These are phyloP conservation scores for Clonostachys rosea DNA, from an alignment of 2,329 filamentous ascomycete species.

Conservation along the genomic window DNA sequence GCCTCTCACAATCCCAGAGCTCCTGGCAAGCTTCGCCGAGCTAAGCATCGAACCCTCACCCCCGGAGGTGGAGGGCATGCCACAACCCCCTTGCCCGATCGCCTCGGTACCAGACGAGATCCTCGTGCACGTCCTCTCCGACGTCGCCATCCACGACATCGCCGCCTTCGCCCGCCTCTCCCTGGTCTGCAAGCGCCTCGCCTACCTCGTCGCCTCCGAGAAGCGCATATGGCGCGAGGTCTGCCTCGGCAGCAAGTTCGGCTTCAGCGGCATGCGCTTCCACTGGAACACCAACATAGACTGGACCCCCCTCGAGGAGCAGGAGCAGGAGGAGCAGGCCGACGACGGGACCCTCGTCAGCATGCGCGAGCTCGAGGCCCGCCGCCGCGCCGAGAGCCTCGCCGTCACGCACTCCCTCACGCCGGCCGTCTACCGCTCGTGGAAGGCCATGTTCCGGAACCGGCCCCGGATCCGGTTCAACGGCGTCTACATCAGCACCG, in stretches of 20 bases:
- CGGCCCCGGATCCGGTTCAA: constrained; percentile 90
- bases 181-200: constrained; percentile 80
- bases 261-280: constrained; percentile 82
- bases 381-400: constrained; percentile 22
- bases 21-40: constrained; percentile 71
- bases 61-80: constrained; percentile 66
- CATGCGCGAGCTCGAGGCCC: constrained; percentile 26
- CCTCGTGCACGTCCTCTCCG: constrained; percentile 69
- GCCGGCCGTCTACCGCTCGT: constrained; percentile 40
- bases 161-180: constrained; percentile 71
- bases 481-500: constrained; percentile 92
- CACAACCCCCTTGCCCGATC: constrained; percentile 75
- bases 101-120: constrained; percentile 78
- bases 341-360: constrained; percentile 24
- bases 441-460: constrained; percentile 69
- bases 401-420: constrained; percentile 34
- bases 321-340: constrained; percentile 19
- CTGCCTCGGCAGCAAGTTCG: constrained; percentile 65
- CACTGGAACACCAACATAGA: constrained; percentile 60
- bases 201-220: constrained; percentile 79
- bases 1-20: constrained; percentile 44
- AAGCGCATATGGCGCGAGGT: constrained; percentile 82
- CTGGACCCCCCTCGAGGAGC: constrained; percentile 42
- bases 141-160: constrained; percentile 70
- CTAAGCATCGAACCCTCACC: constrained; percentile 64